phyloP scores from a whole-genome alignment of 2,329 filamentous ascomycete species.

The Berkeleyomyces rouxiae region DNA sequence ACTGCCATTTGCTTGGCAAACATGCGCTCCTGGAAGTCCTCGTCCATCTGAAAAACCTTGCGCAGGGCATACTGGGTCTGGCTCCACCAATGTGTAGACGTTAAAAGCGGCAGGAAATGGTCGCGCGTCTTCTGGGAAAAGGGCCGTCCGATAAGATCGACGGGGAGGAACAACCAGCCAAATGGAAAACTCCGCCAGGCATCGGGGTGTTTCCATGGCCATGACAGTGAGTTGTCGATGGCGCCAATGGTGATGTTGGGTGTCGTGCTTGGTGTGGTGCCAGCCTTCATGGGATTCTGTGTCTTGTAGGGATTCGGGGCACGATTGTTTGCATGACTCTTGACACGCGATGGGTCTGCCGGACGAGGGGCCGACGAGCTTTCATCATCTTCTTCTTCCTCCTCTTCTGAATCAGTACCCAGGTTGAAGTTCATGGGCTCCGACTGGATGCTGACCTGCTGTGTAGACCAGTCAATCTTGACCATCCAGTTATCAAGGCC shows the following conservation, averaged over 20 bases:
- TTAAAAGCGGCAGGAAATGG: constrained; percentile 90
- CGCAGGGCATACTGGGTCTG: constrained; percentile 80
- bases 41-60: constrained; percentile 75
- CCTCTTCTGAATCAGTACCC: constrained; percentile 29
- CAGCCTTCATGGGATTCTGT: constrained; percentile 72
- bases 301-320: constrained; percentile 52
- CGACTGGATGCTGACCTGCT: constrained; percentile 70
- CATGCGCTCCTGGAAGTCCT: constrained; percentile 97
- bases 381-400: constrained; percentile 27
- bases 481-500: constrained; percentile 99
- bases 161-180: constrained; percentile 93
- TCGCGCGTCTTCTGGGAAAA: constrained; percentile 88
- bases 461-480: constrained; percentile 72
- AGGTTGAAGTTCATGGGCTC: constrained; percentile 57
- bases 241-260: constrained; percentile 66
- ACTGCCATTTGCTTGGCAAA: constrained; percentile 96
- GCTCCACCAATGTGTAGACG: constrained; percentile 92
- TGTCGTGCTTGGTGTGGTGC: constrained; percentile 23
- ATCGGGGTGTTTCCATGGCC: constrained; percentile 98
- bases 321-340: constrained; percentile 23
- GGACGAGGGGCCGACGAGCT: constrained; percentile 32
- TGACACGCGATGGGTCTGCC: constrained; percentile 26
- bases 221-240: constrained; percentile 94
- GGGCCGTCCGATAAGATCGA: constrained; percentile 86
- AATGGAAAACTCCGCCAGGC: constrained; percentile 87